Percentiles rank a stretch among this genome's conserved stretches.
Conservation (phyloP, 805 yeast species). For the Myxozyma geophila region DNA sequence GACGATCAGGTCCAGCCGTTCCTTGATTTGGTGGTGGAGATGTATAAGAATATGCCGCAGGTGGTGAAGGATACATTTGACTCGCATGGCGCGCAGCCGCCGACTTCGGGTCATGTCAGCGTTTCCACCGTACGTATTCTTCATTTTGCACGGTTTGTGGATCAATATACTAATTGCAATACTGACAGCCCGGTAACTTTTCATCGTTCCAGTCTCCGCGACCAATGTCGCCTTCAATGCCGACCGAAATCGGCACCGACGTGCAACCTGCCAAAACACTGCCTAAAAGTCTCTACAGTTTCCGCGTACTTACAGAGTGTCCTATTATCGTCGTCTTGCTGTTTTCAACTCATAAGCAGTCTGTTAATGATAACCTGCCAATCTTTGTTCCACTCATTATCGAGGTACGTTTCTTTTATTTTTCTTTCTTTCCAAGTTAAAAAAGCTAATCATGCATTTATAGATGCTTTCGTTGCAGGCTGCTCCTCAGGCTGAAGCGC, state of each 20-base stretch:
- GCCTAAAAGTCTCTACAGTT: slow-evolving; percentile 73
- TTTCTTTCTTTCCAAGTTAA: not conserved
- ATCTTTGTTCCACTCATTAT: slow-evolving; percentile 81
- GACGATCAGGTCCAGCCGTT: slow-evolving; percentile 77
- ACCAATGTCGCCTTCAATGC: slow-evolving; percentile 50
- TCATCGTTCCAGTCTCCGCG: slow-evolving; percentile 47
- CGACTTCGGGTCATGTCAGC: not conserved
- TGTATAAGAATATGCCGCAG: slow-evolving; percentile 78
- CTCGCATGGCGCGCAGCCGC: slow-evolving; percentile 28
- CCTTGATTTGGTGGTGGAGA: slow-evolving; percentile 70
- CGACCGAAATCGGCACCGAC: slow-evolving; percentile 49
- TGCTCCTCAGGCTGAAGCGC: slow-evolving; percentile 73
- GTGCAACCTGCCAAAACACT: slow-evolving; percentile 54
- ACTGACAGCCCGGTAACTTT: slow-evolving; percentile 30
- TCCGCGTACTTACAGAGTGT: slow-evolving; percentile 92
- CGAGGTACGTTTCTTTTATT: slow-evolving; percentile 41
- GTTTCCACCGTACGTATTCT: not conserved
- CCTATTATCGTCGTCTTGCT: slow-evolving; percentile 95
- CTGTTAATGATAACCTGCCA: slow-evolving; percentile 73
- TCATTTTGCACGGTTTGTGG: not conserved
- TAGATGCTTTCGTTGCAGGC: slow-evolving; percentile 73
- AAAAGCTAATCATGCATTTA: not conserved
- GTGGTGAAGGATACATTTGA: slow-evolving; percentile 75
- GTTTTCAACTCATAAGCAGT: slow-evolving; percentile 80
- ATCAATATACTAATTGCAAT: not conserved